Percentiles rank a stretch among this genome's conserved stretches.
phyloP scores from a whole-genome alignment of 1,284 basidiomycete species.

The Leccinum griseonigrum region DNA sequence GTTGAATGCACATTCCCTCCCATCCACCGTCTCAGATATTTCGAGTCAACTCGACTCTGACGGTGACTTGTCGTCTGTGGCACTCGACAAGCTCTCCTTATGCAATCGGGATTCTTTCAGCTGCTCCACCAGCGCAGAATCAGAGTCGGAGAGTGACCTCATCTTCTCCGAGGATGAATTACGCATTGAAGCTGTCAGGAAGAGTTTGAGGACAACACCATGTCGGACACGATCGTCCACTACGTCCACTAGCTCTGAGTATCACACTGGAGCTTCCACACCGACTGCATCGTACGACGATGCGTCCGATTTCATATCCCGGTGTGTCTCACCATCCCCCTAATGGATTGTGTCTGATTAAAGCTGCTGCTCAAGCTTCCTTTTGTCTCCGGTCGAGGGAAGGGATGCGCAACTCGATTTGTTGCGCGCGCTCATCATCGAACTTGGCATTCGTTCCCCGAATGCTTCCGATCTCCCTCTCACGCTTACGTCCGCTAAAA shows the following conservation, averaged over 20 bases:
- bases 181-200: neutral
- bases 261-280: constrained; percentile 10
- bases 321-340: constrained; percentile 14
- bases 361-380: constrained; percentile 15
- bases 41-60: constrained; percentile 10
- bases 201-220: neutral
- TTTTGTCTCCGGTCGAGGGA: constrained; percentile 29
- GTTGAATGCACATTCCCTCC: constrained; percentile 11
- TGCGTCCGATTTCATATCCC: constrained; percentile 29
- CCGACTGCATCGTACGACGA: constrained; percentile 24
- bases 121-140: constrained; percentile 4
- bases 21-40: constrained; percentile 15
- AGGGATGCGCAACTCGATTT: constrained; percentile 43
- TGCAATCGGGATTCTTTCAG: constrained; percentile 6
- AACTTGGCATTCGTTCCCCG: constrained; percentile 48
- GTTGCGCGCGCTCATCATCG: constrained; percentile 54
- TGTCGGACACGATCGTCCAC: constrained; percentile 3
- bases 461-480: constrained; percentile 45
- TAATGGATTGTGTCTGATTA: neutral
- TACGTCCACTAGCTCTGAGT: constrained; percentile 9
- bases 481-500: constrained; percentile 58
- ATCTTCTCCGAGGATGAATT: neutral
- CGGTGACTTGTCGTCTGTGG: constrained; percentile 8
- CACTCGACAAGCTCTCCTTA: constrained; percentile 19
- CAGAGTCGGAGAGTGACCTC: constrained; percentile 6